Conservation (phyloP, 2,329 filamentous ascomycete genomes). For the Colletotrichum horii region DNA sequence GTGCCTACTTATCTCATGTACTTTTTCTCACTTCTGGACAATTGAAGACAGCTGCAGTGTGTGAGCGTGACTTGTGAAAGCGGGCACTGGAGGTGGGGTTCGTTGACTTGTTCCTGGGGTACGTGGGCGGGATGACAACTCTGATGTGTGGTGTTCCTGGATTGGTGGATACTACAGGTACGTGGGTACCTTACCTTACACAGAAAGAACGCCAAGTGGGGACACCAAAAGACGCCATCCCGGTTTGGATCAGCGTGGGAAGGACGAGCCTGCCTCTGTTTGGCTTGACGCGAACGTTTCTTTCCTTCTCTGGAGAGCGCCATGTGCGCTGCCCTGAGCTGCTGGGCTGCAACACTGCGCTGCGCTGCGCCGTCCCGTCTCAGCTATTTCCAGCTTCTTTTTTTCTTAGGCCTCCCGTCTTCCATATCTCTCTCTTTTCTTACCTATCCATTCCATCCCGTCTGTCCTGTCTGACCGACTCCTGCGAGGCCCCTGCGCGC, state of each 20-base stretch:
- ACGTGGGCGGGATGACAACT: background rate
- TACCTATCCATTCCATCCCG: background rate
- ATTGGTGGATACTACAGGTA: slow-evolving; percentile 1
- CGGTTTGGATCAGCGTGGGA: background rate
- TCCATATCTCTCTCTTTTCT: background rate
- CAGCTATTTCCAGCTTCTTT: background rate
- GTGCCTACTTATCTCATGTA: too few relatives aligned
- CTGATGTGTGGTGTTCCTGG: slow-evolving; percentile 8
- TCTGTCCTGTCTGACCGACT: background rate
- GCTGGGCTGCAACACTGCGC: background rate
- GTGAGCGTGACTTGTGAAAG: background rate
- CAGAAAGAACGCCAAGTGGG: background rate
- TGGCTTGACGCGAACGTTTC: slow-evolving; percentile 2
- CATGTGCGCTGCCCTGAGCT: background rate
- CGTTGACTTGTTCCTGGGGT: background rate
- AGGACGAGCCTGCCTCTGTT: background rate
- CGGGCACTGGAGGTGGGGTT: background rate
- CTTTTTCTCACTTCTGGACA: too few relatives aligned
- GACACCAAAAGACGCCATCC: background rate
- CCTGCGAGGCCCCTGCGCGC: background rate
- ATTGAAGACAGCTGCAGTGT: too few relatives aligned
- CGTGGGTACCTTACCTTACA: background rate
- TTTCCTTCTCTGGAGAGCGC: background rate
- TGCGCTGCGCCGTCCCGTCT: background rate
- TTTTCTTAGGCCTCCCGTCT: background rate